These are phyloP conservation scores for Staphylotrichum tortipilum DNA, from an alignment of 495 filamentous ascomycete species.

Conservation along the genomic window DNA sequence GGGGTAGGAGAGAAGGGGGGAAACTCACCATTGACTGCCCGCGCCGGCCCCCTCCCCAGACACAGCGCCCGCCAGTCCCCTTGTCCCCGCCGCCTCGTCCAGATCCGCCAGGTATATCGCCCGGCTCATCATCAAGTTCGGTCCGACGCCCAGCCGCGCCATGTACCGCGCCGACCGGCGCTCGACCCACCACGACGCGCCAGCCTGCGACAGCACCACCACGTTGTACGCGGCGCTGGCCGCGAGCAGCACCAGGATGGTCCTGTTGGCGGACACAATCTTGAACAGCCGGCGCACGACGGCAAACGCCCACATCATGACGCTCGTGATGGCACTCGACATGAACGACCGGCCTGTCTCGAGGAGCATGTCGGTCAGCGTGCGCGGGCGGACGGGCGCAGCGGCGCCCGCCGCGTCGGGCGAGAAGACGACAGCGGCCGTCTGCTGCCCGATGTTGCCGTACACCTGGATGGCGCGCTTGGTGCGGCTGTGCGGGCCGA, in stretches of 20 bases:
- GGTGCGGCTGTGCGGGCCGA: conserved; percentile 73
- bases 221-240: conserved; percentile 62
- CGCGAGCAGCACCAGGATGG: conserved; percentile 61
- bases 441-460: conserved; percentile 72
- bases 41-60: conserved; percentile 19
- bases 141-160: conserved; percentile 65
- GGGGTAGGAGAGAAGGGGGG: neutral
- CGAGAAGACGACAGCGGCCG: conserved; percentile 55
- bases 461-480: conserved; percentile 89
- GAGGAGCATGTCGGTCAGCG: conserved; percentile 57
- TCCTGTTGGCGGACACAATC: conserved; percentile 60
- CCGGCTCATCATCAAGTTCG: conserved; percentile 72
- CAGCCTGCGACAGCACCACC: conserved; percentile 58
- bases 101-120: conserved; percentile 77
- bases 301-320: conserved; percentile 66
- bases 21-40: conserved; percentile 35
- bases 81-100: conserved; percentile 61
- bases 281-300: conserved; percentile 56
- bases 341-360: conserved; percentile 60
- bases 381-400: conserved; percentile 57
- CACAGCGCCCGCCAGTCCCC: conserved; percentile 29
- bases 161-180: conserved; percentile 71
- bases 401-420: conserved; percentile 24
- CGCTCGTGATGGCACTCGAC: conserved; percentile 59
- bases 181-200: conserved; percentile 77